These are phyloP conservation scores for Suhomyces canberraensis DNA, from an alignment of 805 yeast species.

Conservation along the genomic window DNA sequence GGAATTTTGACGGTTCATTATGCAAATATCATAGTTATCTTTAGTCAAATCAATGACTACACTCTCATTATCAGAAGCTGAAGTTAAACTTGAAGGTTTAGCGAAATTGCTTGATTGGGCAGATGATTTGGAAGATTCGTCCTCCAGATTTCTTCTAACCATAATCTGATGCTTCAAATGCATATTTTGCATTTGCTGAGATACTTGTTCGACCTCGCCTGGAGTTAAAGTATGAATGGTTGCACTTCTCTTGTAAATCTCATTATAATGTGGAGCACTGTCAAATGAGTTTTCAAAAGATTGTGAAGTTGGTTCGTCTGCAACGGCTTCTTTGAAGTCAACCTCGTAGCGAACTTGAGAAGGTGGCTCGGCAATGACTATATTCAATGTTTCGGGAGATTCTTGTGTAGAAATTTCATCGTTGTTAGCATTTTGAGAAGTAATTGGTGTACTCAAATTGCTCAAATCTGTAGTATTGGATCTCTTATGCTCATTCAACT, in stretches of 20 bases:
- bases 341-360: constrained; percentile 33
- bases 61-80: constrained; percentile 33
- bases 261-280: constrained; percentile 9
- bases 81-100: constrained; percentile 25
- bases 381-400: constrained; percentile 10
- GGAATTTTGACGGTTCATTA: constrained; percentile 34
- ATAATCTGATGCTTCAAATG: background rate
- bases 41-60: constrained; percentile 41
- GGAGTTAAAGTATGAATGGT: background rate
- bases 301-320: background rate
- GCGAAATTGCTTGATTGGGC: constrained; percentile 29
- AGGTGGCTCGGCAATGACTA: constrained; percentile 39
- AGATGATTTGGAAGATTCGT: constrained; percentile 18
- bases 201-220: constrained; percentile 6
- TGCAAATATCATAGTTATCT: constrained; percentile 37
- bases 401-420: background rate
- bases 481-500: background rate
- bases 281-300: constrained; percentile 7
- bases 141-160: constrained; percentile 1
- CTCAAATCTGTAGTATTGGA: constrained; percentile 11
- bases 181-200: constrained; percentile 8
- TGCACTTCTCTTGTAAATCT: constrained; percentile 7
- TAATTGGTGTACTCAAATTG: background rate
- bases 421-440: background rate
- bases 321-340: constrained; percentile 35